Evolutionary conservation across 345 rosid genomes (phyloP), one percentile per base, ranked within the genome.

Genomic region (Citrus medica): DNA sequence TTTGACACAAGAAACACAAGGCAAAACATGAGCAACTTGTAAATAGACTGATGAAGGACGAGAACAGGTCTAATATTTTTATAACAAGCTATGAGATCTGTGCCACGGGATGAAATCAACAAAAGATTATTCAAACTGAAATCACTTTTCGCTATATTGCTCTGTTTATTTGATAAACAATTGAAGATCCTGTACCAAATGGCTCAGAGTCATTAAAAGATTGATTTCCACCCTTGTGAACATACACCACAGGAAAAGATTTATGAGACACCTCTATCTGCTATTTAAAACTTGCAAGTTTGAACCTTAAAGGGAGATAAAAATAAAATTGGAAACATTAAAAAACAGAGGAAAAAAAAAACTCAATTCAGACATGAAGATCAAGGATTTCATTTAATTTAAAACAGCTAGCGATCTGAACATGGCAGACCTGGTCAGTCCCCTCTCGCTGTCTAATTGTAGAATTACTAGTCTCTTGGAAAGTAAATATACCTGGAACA

Each of bases 401-500:
- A 30, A 63, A 7, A 60, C 22, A 27, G 65, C 78, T 19, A 67
- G 46, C 67, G 25, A 60, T 38, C 48, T 61, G 67, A 73, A 77
- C 4, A n/a, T 55, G 27, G 69, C 53, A 40, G 13, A 74, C 27
- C 53, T 67, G 40, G 22, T 62, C 48, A 28, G 42, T 8, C 2
- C 68, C 38, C 71, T 53, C 42, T 61, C 55, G 42, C 79, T 51
- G 28, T 55, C 21, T 63, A 10, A 28, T 17, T 16, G 35, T 56
- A 7, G 51, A 46, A 21, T 32, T 13, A 42, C 21, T 32, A 8
- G 42, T 5, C 19, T 46, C 42, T n/a, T 68, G 33, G 60, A 61
- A 65, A 65, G 67, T 69, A 51, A 71, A 69, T 55, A 32, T 58
- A 88, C 94, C 95, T 91, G 98, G 82, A 84, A 93, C 67, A 89